phyloP scores from a whole-genome alignment of 495 filamentous ascomycete genomes.

The Hapsidospora chrysogenum region DNA sequence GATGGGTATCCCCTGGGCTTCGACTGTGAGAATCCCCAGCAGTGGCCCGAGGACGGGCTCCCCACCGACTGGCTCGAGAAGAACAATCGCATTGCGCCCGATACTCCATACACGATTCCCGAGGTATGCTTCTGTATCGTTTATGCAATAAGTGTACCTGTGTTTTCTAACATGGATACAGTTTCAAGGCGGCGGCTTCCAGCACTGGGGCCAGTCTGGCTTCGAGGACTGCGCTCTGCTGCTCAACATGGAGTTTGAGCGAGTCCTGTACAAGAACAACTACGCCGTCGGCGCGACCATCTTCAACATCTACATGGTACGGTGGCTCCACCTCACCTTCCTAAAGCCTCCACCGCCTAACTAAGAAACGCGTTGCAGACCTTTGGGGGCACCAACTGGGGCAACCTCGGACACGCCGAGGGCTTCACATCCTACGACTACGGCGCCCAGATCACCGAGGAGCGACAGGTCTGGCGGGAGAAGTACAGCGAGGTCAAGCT shows the following conservation, averaged over 20 bases:
- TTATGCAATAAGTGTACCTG: not conserved
- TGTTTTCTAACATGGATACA: slow-evolving; percentile 7
- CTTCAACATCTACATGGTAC: slow-evolving; percentile 46
- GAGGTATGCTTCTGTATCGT: slow-evolving; percentile 33
- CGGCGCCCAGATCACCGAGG: slow-evolving; percentile 48
- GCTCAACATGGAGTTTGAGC: slow-evolving; percentile 51
- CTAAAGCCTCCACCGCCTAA: too few relatives aligned
- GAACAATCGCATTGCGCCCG: slow-evolving; percentile 20
- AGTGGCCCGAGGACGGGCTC: slow-evolving; percentile 20
- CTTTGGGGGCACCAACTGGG: slow-evolving; percentile 73
- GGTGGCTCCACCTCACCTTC: too few relatives aligned
- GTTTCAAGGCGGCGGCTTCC: slow-evolving; percentile 64
- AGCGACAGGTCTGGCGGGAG: slow-evolving; percentile 43
- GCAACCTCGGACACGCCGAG: slow-evolving; percentile 55
- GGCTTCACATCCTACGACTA: slow-evolving; percentile 68
- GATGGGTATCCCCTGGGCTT: slow-evolving; percentile 15
- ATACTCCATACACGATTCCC: slow-evolving; percentile 49
- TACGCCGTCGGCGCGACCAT: slow-evolving; percentile 37
- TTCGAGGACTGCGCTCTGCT: slow-evolving; percentile 47
- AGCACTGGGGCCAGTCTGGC: slow-evolving; percentile 57
- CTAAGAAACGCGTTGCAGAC: slow-evolving; percentile 19
- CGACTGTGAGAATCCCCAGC: slow-evolving; percentile 30
- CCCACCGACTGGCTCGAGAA: slow-evolving; percentile 17
- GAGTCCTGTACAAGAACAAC: slow-evolving; percentile 71
- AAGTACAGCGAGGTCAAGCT: slow-evolving; percentile 72